These are phyloP conservation scores for Calonectria naviculata DNA, from an alignment of 2,329 filamentous ascomycete species.

Conservation along the genomic window DNA sequence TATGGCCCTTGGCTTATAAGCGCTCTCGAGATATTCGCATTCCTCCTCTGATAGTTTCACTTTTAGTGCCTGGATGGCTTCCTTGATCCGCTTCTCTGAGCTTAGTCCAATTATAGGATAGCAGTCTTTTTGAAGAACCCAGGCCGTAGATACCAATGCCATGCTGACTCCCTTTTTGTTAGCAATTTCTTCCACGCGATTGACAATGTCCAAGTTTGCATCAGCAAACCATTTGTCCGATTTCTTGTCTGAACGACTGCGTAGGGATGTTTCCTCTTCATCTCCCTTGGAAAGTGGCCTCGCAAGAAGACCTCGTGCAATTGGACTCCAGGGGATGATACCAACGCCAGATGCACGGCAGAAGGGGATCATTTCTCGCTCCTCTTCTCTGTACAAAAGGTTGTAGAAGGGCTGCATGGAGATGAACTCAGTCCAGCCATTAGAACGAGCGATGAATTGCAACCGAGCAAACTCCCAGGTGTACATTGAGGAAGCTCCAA, in stretches of 20 bases:
- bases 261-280: conserved; percentile 16
- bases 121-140: conserved; percentile 65
- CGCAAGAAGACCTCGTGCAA: conserved; percentile 46
- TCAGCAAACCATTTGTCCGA: conserved; percentile 39
- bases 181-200: conserved; percentile 63
- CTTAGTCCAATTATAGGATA: conserved; percentile 73
- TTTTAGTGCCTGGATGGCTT: conserved; percentile 61
- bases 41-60: conserved; percentile 68
- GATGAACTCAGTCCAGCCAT: conserved; percentile 69
- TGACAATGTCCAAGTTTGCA: conserved; percentile 44
- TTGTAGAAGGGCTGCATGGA: conserved; percentile 71
- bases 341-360: conserved; percentile 49
- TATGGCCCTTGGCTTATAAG: conserved; percentile 66
- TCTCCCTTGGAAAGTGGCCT: conserved; percentile 36
- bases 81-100: conserved; percentile 69
- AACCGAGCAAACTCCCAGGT: conserved; percentile 61
- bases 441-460: conserved; percentile 63
- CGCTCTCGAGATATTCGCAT: conserved; percentile 70
- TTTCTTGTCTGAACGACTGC: conserved; percentile 35
- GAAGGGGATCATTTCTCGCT: conserved; percentile 53
- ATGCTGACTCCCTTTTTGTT: conserved; percentile 69
- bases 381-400: conserved; percentile 70
- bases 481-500: conserved; percentile 62
- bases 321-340: conserved; percentile 49
- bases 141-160: conserved; percentile 74